Conservation (phyloP, 768 basidiomycete species). For the Boletus eberwhitei region DNA sequence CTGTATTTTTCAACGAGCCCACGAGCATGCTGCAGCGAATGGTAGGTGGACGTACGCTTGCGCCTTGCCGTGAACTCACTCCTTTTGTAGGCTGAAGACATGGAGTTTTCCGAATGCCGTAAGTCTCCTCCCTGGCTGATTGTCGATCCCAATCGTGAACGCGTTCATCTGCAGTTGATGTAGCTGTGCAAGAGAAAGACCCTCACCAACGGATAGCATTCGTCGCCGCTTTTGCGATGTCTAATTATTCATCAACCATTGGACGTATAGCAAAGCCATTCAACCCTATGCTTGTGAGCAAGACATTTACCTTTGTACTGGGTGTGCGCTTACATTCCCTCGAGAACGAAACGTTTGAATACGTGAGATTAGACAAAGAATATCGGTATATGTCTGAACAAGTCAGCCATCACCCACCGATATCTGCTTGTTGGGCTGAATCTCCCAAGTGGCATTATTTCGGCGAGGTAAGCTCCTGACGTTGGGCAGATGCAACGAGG, state of each 20-base stretch:
- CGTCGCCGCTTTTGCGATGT: conserved; percentile 96
- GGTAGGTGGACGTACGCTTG: conserved; percentile 39
- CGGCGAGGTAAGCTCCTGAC: conserved; percentile 58
- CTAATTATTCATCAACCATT: conserved; percentile 94
- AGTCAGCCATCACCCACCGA: conserved; percentile 96
- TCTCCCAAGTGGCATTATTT: conserved; percentile 87
- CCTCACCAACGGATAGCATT: conserved; percentile 83
- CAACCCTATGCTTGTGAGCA: conserved; percentile 86
- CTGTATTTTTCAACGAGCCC: conserved; percentile 90
- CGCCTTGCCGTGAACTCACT: not conserved
- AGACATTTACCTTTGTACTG: not conserved
- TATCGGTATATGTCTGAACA: conserved; percentile 95
- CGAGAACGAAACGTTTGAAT: conserved; percentile 92
- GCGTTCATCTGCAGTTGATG: conserved; percentile 59
- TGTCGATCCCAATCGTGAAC: conserved; percentile 4
- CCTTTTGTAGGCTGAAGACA: conserved; percentile 72
- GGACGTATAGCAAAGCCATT: conserved; percentile 97
- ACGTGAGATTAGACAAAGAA: conserved; percentile 80
- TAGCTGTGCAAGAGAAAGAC: conserved; percentile 73
- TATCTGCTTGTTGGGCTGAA: conserved; percentile 94
- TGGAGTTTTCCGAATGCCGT: conserved; percentile 95
- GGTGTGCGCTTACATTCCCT: not conserved
- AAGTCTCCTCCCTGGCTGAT: conserved; percentile 27
- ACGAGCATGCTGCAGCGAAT: conserved; percentile 97
- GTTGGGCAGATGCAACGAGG: not conserved